Evolutionary conservation across 306 rosid species (phyloP), one percentile per base, ranked within the genome.

Genomic region (Cucumis hystrix): DNA sequence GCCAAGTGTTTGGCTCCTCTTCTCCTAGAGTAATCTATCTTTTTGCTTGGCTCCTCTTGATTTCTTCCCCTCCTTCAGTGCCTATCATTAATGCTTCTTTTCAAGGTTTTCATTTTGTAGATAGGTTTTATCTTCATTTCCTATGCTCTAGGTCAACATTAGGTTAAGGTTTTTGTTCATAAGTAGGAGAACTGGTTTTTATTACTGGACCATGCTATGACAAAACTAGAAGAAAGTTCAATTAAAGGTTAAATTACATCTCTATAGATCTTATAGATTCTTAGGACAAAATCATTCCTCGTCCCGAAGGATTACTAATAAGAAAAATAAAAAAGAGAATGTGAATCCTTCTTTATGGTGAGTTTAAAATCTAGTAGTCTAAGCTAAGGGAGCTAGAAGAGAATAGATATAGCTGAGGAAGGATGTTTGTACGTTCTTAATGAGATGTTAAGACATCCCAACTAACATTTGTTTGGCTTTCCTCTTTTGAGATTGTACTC

Each of bases 1-100:
- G 62, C 77, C 77, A 73, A 28, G 77, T 73, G 77, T 73, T 73
- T 33, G 77, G 77, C 43, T 52, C 45, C 77, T 49, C 77, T 73
- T 17, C 76, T 71, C 60, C 8, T 14, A 71, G 76, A 71, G 59
- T 73, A 30, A 21, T 25, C 76, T 71, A 13, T 73, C 45, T 30
- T 30, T 73, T 52, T 73, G 28, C 77, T 30, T 33, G 77, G 77
- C 11, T 73, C 13, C 16, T 2, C 43, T 73, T 52, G 28, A 37
- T 73, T 73, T 73, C 62, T 28, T 30, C 62, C 47, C 17, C 11
- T 52, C 10, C 49, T 73, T 52, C 11, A 73, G 77, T 73, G 62
- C 75, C 75, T 47, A 69, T 13, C 75, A 69, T 69, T 69, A 20
- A 21, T 69, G 56, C 75, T 69, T 69, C 75, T 41, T 21, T 69